A percentile compares a stretch with the other conserved stretches of the same genome.
These are phyloP conservation scores for Trametes maxima DNA, from an alignment of 768 basidiomycete species.

Conservation along the genomic window DNA sequence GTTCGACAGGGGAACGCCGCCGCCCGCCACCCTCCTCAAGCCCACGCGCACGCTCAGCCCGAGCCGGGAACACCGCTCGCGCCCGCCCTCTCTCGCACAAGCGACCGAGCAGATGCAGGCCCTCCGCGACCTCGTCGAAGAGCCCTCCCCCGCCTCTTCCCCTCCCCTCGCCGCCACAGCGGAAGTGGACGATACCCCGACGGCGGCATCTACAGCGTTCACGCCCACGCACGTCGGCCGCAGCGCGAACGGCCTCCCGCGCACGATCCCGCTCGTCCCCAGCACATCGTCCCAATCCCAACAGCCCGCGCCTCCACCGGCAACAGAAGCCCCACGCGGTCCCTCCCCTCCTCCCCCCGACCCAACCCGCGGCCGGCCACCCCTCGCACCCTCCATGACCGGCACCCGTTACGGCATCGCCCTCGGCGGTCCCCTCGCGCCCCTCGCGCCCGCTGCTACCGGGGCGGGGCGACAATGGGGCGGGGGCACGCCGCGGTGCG, in stretches of 20 bases:
- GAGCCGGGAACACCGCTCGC: slow-evolving; percentile 10
- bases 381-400: slow-evolving; percentile 50
- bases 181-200: slow-evolving; percentile 12
- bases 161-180: too few relatives aligned
- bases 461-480: slow-evolving; percentile 46
- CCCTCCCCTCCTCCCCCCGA: neutral
- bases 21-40: slow-evolving; percentile 39
- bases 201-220: neutral
- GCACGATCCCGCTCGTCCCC: slow-evolving; percentile 53
- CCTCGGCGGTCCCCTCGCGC: slow-evolving; percentile 33
- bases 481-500: slow-evolving; percentile 61
- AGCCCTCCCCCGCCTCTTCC: neutral
- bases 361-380: slow-evolving; percentile 7
- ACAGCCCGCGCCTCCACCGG: neutral
- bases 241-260: slow-evolving; percentile 47
- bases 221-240: slow-evolving; percentile 51
- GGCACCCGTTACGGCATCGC: slow-evolving; percentile 71
- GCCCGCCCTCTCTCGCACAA: slow-evolving; percentile 9
- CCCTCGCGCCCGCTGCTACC: slow-evolving; percentile 30
- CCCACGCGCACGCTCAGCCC: slow-evolving; percentile 45
- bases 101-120: slow-evolving; percentile 15
- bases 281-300: slow-evolving; percentile 27
- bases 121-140: slow-evolving; percentile 8
- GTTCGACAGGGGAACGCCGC: slow-evolving; percentile 18
- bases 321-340: neutral